Percentiles rank a stretch among this genome's conserved stretches.
Conservation (phyloP, 1,139 yeast species). For the Hansenula sp. region DNA sequence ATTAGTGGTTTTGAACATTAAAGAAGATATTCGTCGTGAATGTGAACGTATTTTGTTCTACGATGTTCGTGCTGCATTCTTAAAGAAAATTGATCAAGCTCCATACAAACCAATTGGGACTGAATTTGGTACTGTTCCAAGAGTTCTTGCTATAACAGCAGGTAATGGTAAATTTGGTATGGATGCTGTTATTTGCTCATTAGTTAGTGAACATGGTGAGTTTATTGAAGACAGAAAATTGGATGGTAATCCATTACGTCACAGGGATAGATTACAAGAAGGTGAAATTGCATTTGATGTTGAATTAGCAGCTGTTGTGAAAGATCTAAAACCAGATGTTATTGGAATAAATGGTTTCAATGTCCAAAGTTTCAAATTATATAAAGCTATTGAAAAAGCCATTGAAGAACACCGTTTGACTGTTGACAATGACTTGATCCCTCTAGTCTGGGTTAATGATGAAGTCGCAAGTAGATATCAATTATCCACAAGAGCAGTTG, state of each 20-base stretch:
- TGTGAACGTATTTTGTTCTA: slow-evolving; percentile 70
- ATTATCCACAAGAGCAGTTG: slow-evolving; percentile 67
- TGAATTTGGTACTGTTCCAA: slow-evolving; percentile 78
- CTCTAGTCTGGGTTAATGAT: slow-evolving; percentile 80
- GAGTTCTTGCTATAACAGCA: slow-evolving; percentile 74
- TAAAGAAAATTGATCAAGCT: slow-evolving; percentile 81
- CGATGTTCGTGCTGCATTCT: slow-evolving; percentile 66
- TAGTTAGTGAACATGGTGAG: slow-evolving; percentile 76
- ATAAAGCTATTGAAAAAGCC: slow-evolving; percentile 52
- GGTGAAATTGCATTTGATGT: slow-evolving; percentile 42
- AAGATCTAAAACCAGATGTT: slow-evolving; percentile 70
- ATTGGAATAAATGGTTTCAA: slow-evolving; percentile 87
- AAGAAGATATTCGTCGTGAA: slow-evolving; percentile 75
- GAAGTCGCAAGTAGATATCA: slow-evolving; percentile 91
- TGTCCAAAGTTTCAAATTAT: slow-evolving; percentile 62
- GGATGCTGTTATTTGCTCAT: slow-evolving; percentile 84
- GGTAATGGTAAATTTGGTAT: slow-evolving; percentile 80
- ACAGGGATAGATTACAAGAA: slow-evolving; percentile 36
- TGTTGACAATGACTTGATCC: slow-evolving; percentile 45
- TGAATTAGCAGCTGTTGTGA: slow-evolving; percentile 50
- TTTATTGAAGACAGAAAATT: slow-evolving; percentile 75
- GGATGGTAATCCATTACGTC: slow-evolving; percentile 57
- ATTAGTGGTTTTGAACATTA: slow-evolving; percentile 68
- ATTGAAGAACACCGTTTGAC: slow-evolving; percentile 52
- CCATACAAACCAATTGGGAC: slow-evolving; percentile 81